Conservation (phyloP, 2,329 filamentous ascomycete genomes). For the Seiridium unicorne region DNA sequence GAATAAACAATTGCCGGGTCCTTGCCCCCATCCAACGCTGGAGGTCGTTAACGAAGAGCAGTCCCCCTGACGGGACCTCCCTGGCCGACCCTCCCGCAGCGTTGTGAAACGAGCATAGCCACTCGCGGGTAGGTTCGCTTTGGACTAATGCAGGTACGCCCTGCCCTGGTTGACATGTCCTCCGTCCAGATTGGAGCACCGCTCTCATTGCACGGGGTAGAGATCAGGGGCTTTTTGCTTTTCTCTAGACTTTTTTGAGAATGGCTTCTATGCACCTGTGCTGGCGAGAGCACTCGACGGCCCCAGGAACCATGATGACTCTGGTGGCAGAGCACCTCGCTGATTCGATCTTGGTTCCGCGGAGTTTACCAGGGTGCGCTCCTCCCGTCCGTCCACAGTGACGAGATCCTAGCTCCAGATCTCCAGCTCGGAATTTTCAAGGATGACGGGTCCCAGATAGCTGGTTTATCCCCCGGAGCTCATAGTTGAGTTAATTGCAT, state of each 20-base stretch:
- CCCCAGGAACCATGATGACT: too few relatives aligned
- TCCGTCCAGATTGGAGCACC: too few relatives aligned
- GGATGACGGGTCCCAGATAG: neutral
- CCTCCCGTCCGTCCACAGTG: neutral
- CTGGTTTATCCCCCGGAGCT: neutral
- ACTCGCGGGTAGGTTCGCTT: slow-evolving; percentile 14
- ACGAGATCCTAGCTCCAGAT: slow-evolving; percentile 3
- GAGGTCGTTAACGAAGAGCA: slow-evolving; percentile 1
- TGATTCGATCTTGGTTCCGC: neutral
- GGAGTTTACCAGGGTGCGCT: neutral
- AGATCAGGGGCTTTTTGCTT: too few relatives aligned
- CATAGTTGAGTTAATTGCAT: neutral
- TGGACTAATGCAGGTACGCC: slow-evolving; percentile 27
- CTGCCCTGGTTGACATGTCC: neutral
- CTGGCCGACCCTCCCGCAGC: neutral
- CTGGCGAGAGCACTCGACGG: neutral
- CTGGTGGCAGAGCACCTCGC: neutral
- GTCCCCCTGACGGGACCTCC: neutral
- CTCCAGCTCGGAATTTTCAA: neutral
- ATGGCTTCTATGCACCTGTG: neutral
- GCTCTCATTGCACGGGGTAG: too few relatives aligned
- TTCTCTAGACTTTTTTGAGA: neutral
- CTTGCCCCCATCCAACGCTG: neutral
- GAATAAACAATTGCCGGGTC: neutral
- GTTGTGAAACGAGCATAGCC: slow-evolving; percentile 28